Conservation (phyloP, 805 yeast species). For the Myxozyma vanderwaltii region DNA sequence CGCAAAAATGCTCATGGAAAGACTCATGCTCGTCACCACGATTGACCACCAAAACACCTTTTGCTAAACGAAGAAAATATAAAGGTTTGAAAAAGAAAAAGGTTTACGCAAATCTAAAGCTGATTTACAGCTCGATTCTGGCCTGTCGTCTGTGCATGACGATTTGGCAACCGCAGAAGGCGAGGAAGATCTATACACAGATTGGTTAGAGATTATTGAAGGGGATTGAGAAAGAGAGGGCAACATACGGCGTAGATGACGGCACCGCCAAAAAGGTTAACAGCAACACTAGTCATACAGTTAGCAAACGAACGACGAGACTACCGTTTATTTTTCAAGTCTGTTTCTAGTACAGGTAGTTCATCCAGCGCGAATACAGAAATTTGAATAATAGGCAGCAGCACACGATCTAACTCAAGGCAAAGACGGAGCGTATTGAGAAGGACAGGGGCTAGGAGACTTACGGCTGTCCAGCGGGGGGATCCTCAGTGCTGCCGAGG, state of each 20-base stretch:
- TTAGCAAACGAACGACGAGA: no score
- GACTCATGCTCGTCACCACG: slow-evolving; percentile 1
- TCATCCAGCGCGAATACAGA: no score
- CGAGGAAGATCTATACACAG: slow-evolving; percentile 55
- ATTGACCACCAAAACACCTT: slow-evolving; percentile 5
- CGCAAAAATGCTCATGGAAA: neutral
- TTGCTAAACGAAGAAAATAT: slow-evolving; percentile 3
- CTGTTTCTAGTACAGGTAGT: neutral
- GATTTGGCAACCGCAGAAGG: slow-evolving; percentile 89
- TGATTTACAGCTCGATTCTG: slow-evolving; percentile 32
- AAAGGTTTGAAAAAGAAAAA: slow-evolving; percentile 2
- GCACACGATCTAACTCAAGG: no score
- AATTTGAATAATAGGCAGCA: no score
- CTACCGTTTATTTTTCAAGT: neutral
- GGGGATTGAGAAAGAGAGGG: neutral
- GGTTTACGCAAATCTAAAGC: neutral
- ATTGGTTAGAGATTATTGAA: neutral
- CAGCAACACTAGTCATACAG: slow-evolving; percentile 61
- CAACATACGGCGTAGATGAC: slow-evolving; percentile 59
- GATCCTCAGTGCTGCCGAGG: slow-evolving; percentile 90
- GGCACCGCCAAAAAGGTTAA: slow-evolving; percentile 87
- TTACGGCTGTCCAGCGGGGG: slow-evolving; percentile 84
- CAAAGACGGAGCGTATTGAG: no score
- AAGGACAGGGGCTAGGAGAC: slow-evolving; percentile 34
- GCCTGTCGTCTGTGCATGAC: slow-evolving; percentile 40